A percentile compares a stretch with the other conserved stretches of the same genome.
Conservation (phyloP, 768 basidiomycete genomes). For the Dentipellis fragilis region DNA sequence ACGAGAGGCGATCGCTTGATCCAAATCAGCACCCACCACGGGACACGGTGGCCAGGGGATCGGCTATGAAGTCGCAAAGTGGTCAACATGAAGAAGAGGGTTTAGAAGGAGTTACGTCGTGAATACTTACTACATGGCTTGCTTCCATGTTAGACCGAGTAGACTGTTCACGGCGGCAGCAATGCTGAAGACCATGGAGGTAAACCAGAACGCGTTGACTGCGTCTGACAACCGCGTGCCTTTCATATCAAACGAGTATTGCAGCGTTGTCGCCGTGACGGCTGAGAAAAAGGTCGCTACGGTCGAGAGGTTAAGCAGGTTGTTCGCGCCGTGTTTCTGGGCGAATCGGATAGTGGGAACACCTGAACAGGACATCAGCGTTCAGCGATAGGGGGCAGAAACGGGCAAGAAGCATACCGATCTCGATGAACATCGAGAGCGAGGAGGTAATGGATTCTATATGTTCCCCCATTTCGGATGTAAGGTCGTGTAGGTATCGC, state of each 20-base stretch:
- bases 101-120: neutral
- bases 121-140: slow-evolving; percentile 66
- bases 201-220: slow-evolving; percentile 69
- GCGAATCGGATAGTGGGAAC: slow-evolving; percentile 71
- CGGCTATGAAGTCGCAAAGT: slow-evolving; percentile 32
- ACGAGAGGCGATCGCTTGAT: slow-evolving; percentile 78
- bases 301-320: slow-evolving; percentile 64
- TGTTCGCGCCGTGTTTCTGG: slow-evolving; percentile 61
- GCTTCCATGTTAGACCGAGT: slow-evolving; percentile 72
- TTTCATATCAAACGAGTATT: slow-evolving; percentile 48
- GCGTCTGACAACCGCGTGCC: slow-evolving; percentile 31
- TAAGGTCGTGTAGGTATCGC: slow-evolving; percentile 63
- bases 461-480: slow-evolving; percentile 69
- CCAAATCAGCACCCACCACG: slow-evolving; percentile 82
- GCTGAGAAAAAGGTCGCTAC: slow-evolving; percentile 74
- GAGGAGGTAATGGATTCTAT: slow-evolving; percentile 58
- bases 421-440: slow-evolving; percentile 66
- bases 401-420: slow-evolving; percentile 36
- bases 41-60: slow-evolving; percentile 65
- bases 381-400: neutral
- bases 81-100: neutral
- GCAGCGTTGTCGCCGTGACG: slow-evolving; percentile 63
- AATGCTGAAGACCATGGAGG: slow-evolving; percentile 67
- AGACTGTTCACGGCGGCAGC: slow-evolving; percentile 69
- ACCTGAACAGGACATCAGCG: slow-evolving; percentile 27